Percentiles rank a stretch among this genome's conserved stretches.
Conservation (phyloP, 2,329 filamentous ascomycete species). For the Fonsecaea erecta region DNA sequence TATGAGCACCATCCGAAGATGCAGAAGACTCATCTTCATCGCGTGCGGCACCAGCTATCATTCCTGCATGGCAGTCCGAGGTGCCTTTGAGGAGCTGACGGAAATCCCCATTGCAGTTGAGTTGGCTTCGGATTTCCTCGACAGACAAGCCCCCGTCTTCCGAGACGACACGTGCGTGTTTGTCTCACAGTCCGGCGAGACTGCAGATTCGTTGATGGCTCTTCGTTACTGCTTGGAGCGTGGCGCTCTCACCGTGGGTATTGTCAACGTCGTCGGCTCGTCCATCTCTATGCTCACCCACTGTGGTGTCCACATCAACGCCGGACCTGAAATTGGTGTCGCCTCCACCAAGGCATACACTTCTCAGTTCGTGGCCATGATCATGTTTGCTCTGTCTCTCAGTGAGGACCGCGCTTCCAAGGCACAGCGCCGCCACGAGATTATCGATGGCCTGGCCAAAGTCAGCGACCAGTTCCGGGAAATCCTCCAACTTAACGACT, state of each 20-base stretch:
- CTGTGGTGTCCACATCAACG: constrained; percentile 99
- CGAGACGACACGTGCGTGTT: constrained; percentile 99
- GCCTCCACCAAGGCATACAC: constrained; percentile 99
- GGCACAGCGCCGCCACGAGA: constrained; percentile 86
- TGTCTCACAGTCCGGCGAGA: constrained; percentile 98
- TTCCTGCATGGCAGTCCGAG: constrained; percentile 99
- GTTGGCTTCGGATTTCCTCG: constrained; percentile 96
- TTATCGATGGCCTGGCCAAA: constrained; percentile 88
- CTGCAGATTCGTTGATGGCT: constrained; percentile 95
- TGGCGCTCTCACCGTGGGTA: constrained; percentile 93
- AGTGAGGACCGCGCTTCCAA: constrained; percentile 97
- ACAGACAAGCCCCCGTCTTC: constrained; percentile 96
- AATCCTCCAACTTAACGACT: constrained; percentile 86
- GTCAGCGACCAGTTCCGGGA: constrained; percentile 91
- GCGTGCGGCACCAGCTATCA: constrained; percentile 98
- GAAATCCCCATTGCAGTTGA: constrained; percentile 98
- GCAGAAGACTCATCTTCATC: constrained; percentile 97
- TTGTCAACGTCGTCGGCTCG: constrained; percentile 97
- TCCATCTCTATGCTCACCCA: constrained; percentile 98
- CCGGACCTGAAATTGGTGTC: constrained; percentile 97
- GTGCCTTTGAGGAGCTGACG: constrained; percentile 95
- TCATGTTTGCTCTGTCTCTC: constrained; percentile 97
- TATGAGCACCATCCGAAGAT: constrained; percentile 93
- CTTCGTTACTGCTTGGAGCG: constrained; percentile 98
- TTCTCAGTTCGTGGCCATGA: constrained; percentile 98